phyloP scores from a whole-genome alignment of 441 rosid species.

The Pelargonium myrrhifolium region DNA sequence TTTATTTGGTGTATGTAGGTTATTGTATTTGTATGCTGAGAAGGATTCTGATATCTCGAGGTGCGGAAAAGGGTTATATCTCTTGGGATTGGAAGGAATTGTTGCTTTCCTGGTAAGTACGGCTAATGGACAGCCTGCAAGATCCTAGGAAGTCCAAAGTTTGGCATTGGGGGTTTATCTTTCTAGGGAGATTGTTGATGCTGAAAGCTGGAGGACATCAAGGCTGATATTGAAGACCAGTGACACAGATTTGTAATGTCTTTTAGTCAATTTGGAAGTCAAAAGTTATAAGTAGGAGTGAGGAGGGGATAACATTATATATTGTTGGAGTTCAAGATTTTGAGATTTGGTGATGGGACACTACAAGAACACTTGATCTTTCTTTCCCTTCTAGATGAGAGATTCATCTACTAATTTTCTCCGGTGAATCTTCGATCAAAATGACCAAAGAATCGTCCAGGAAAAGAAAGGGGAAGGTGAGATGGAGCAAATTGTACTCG shows the following conservation, averaged over 20 bases:
- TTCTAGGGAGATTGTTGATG: conserved; percentile 3
- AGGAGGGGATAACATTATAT: not conserved
- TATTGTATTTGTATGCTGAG: not conserved
- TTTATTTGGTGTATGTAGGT: not conserved
- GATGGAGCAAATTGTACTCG: conserved; percentile 51
- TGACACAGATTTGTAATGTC: not conserved
- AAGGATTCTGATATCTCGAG: not conserved
- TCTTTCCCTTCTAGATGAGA: not conserved
- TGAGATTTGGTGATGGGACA: not conserved
- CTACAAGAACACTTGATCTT: not conserved
- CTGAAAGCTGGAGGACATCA: conserved; percentile 3
- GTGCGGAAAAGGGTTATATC: not conserved
- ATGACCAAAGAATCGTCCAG: conserved; percentile 23
- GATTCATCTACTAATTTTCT: not conserved
- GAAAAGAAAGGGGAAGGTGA: conserved; percentile 29
- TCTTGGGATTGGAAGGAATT: not conserved
- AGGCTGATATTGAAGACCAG: not conserved
- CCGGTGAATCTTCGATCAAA: not conserved
- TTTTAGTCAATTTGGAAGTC: conserved; percentile 2
- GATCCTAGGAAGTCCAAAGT: conserved; percentile 27
- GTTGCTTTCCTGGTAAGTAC: conserved; percentile 12
- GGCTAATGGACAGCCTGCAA: conserved; percentile 28
- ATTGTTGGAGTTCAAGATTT: conserved; percentile 6
- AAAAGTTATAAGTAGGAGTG: not conserved
- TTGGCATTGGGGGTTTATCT: conserved; percentile 20